phyloP scores from a whole-genome alignment of 139 green algal species.

The Ulvella scutata region DNA sequence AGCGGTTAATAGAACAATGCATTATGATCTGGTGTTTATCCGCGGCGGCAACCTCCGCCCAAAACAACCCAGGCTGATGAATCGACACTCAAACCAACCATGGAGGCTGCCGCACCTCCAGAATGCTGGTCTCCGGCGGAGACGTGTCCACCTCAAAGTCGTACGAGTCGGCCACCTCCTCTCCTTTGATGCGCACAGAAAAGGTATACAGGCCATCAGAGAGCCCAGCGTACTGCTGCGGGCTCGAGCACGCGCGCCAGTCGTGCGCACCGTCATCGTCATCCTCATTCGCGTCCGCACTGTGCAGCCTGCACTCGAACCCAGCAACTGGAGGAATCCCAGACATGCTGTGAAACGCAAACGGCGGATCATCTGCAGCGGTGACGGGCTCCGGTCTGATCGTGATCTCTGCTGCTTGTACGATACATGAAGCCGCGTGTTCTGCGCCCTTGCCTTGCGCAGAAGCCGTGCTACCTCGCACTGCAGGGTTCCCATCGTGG shows the following conservation, averaged over 20 bases:
- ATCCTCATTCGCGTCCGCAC: not conserved
- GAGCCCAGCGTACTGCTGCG: slow-evolving; percentile 13
- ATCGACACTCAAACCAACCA: too few relatives aligned
- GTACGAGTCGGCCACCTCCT: not conserved
- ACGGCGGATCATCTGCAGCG: slow-evolving; percentile 3
- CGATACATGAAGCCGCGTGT: slow-evolving; percentile 3
- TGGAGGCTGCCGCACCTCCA: not conserved
- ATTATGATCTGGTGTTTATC: too few relatives aligned
- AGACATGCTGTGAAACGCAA: slow-evolving; percentile 21
- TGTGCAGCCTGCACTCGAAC: slow-evolving; percentile 26
- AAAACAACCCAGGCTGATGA: too few relatives aligned
- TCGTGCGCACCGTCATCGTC: slow-evolving; percentile 1
- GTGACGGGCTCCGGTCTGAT: slow-evolving; percentile 12
- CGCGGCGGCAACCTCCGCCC: too few relatives aligned
- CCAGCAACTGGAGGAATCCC: slow-evolving; percentile 1
- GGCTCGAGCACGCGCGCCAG: slow-evolving; percentile 23
- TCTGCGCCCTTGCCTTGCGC: too few relatives aligned
- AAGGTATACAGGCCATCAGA: slow-evolving; percentile 33
- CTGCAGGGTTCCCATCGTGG: slow-evolving; percentile 27
- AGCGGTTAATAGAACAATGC: too few relatives aligned
- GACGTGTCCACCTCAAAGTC: not conserved
- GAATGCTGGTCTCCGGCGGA: not conserved
- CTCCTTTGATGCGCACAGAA: slow-evolving; percentile 15
- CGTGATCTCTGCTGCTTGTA: slow-evolving; percentile 21
- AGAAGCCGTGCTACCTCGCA: slow-evolving; percentile 3